Evolutionary conservation across 2,329 filamentous ascomycete genomes (phyloP), one percentile per base, ranked within the genome.

Genomic region (Mycosphaerelloides madeirae): DNA sequence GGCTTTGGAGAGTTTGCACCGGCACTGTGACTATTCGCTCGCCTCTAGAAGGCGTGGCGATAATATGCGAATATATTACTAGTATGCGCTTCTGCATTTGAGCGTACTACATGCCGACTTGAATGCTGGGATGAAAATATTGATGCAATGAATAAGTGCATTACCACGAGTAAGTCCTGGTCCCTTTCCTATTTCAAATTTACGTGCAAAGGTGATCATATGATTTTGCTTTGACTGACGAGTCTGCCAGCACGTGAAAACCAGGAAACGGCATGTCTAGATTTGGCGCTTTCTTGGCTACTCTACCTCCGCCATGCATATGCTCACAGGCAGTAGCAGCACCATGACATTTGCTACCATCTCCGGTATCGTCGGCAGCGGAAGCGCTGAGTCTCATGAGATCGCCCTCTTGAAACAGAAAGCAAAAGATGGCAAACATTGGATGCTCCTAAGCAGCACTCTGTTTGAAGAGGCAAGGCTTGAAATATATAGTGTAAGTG

Each of bases 271-370:
- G 83, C 80, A 3, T 97, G 93, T 62, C 75, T 98, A 44, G 97
- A 96, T 65, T 97, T 95, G 67, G 87, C 89, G 25, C 78, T 98
- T 49, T 95, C 89, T 61, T 98, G 93, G 93, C 75, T 97, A 2
- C 94, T 94, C 59, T 88, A 96, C 61, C 94, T 96, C 57, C 85
- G 84, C n/a, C 87, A 88, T 59, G 81, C 86, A 0, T 89, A 91
- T 86, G 89, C 80, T 50, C 15, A 56, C 50, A 34, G 48, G 47
- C 13, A 33, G n/a, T 6, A 45, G 52, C 19, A 48, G 48, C 1
- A 25, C 22, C 9, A 9, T 25, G 6, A 25, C 22, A 25, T 59
- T 53, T 28, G 46, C 44, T 5, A 54, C 48, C n/a, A 47, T 58
- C 1, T 48, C 54, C 1, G 55, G 56, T n/a, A 45, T 60, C 15